Conservation (phyloP, 2,329 filamentous ascomycete genomes). For the Penicillium sp. region DNA sequence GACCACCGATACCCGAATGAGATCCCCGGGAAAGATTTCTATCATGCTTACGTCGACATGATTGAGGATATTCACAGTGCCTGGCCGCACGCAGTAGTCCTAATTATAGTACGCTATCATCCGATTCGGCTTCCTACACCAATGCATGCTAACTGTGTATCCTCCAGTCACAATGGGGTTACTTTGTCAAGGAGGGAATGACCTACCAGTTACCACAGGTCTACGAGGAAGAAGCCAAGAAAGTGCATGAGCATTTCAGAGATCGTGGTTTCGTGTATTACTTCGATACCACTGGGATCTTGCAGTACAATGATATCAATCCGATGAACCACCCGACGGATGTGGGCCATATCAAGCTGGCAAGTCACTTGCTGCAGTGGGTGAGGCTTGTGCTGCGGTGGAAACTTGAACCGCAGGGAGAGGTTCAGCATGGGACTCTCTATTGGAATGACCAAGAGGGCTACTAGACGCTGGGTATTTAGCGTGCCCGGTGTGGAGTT, state of each 20-base stretch:
- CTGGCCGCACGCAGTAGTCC: constrained; percentile 49
- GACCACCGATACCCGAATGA: constrained; percentile 50
- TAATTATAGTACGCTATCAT: constrained; percentile 41
- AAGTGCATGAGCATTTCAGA: constrained; percentile 58
- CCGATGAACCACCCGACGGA: constrained; percentile 65
- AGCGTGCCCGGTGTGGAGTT: too few species aligned
- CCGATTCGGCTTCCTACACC: background rate
- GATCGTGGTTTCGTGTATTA: constrained; percentile 60
- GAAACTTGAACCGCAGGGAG: constrained; percentile 59
- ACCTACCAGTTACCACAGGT: constrained; percentile 53
- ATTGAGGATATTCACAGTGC: constrained; percentile 46
- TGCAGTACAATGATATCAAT: constrained; percentile 65
- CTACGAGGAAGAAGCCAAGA: constrained; percentile 56
- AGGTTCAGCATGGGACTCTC: constrained; percentile 55
- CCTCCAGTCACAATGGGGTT: constrained; percentile 56
- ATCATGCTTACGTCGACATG: constrained; percentile 46
- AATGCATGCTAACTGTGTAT: constrained; percentile 5
- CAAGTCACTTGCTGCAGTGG: constrained; percentile 63
- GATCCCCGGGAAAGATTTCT: constrained; percentile 44
- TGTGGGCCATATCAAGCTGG: constrained; percentile 64
- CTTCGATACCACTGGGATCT: constrained; percentile 64
- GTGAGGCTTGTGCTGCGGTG: constrained; percentile 60
- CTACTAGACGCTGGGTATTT: constrained; percentile 40
- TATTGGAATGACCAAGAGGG: constrained; percentile 58
- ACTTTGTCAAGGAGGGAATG: constrained; percentile 57